A percentile compares a stretch with the other conserved stretches of the same genome.
Evolutionary conservation across 345 rosid species (phyloP).

Genomic region (Brassica incana): DNA sequence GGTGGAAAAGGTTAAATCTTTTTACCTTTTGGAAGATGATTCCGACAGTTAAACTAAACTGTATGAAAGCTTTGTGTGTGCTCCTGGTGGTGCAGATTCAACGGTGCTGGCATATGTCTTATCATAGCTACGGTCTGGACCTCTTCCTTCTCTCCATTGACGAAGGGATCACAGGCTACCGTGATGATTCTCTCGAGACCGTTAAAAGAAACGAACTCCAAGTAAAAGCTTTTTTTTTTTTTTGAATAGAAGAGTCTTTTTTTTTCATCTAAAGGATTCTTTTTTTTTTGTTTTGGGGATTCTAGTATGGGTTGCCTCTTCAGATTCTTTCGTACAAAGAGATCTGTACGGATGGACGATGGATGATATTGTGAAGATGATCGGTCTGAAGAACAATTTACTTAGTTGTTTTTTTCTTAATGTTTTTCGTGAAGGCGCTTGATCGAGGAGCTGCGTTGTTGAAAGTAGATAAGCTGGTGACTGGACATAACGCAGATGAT

Average conservation of each 20-base stretch:
- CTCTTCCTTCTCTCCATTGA: conserved; percentile 84
- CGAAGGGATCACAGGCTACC: conserved; percentile 90
- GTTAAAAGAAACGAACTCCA: conserved; percentile 91
- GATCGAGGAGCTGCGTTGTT: conserved; percentile 86
- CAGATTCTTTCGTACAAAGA: conserved; percentile 93
- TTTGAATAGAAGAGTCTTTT: neutral
- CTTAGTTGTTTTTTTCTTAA: neutral
- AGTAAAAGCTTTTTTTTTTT: conserved; percentile 36
- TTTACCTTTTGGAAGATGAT: neutral
- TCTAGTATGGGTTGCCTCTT: conserved; percentile 82
- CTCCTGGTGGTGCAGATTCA: conserved; percentile 56
- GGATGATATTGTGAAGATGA: conserved; percentile 97
- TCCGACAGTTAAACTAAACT: neutral
- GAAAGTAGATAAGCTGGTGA: conserved; percentile 87
- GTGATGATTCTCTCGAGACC: conserved; percentile 92
- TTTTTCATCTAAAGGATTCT: neutral
- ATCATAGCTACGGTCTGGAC: conserved; percentile 69
- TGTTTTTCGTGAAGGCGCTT: conserved; percentile 60
- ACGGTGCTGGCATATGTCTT: conserved; percentile 80
- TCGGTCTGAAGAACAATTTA: conserved; percentile 84
- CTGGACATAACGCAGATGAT: conserved; percentile 98
- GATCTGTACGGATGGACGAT: conserved; percentile 94
- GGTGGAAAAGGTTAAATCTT: conserved; percentile 76
- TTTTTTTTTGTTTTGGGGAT: neutral
- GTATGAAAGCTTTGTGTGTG: neutral